Evolutionary conservation across 2,329 filamentous ascomycete species (phyloP), one percentile per base, ranked within the genome.

Genomic region (Exophiala phaeomuriformis): DNA sequence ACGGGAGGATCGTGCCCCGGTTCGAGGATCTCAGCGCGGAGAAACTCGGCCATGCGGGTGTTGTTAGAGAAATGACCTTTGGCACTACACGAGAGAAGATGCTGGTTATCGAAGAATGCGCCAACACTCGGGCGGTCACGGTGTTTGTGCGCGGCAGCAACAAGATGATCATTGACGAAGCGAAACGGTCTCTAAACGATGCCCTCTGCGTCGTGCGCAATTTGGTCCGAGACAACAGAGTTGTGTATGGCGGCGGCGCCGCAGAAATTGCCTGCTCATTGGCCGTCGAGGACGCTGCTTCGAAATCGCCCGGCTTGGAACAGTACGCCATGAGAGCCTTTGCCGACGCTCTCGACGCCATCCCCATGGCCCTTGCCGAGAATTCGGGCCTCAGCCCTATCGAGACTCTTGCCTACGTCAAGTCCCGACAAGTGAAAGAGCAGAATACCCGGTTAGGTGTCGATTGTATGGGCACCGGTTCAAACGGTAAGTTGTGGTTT

Each of bases 111-210:
- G 94, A 98, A 75, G 93, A 98, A 74, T 98, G 93, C 69, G 93
- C 94, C 67, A 98, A 98, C 76, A 95, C 89, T 54, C 80, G 93
- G 65, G 93, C 93, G 42, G 94, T 98, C 56, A 98, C 93, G 2
- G 84, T 95, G 51, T 98, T 98, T 71, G 88, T 98, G 56, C 81
- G 93, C 66, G 93, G 93, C 66, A 95, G 90, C 78, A 98, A 98
- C 81, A 98, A 97, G 80, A 98, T 98, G 93, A 95, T 98, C 71
- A 97, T 98, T 69, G 94, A 98, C 68, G 94, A 98, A 74, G 94
- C 94, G 51, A 96, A 96, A 77, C 84, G 94, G 65, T 97, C 93
- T 46, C 80, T 98, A 55, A 94, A 98, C 70, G 93, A 98, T 72
- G 93, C 93, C 54, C 83, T 98, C 47, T 98, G 94, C 68, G 93